A percentile compares a stretch with the other conserved stretches of the same genome.
Conservation (phyloP, 176 grass and related monocot genomes). For the Saccharum spontaneum region DNA sequence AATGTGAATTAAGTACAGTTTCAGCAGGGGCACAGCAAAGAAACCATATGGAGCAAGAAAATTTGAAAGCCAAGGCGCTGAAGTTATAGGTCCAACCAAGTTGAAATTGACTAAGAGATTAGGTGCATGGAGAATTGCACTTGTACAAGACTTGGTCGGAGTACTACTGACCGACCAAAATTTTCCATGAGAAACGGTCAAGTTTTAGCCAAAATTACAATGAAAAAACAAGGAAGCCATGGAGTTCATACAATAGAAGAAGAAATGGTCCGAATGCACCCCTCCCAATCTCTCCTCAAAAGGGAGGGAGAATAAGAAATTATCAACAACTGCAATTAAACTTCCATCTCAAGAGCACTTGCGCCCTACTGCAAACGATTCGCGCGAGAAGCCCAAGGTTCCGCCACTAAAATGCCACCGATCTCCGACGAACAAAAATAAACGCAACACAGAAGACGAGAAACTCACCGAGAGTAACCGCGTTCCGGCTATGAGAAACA, state of each 20-base stretch:
- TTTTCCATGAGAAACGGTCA: neutral
- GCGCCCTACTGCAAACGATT: neutral
- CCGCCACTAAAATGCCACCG: neutral
- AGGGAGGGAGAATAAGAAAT: neutral
- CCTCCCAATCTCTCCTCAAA: neutral
- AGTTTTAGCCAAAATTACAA: neutral
- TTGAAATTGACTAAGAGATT: slow-evolving; percentile 16
- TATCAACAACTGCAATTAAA: neutral
- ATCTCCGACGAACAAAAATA: neutral
- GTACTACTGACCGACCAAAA: neutral
- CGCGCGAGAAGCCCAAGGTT: neutral
- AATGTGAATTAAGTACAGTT: slow-evolving; percentile 19
- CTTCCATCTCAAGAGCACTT: neutral
- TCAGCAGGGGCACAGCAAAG: neutral
- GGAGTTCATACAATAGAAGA: neutral
- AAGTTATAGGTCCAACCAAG: neutral
- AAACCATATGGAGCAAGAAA: neutral
- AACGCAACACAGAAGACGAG: neutral
- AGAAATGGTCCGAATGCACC: neutral
- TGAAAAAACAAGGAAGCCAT: neutral
- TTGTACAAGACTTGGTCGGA: neutral
- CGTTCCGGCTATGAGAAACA: neutral
- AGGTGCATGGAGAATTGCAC: neutral
- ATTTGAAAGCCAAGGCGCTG: neutral
- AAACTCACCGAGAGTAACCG: slow-evolving; percentile 29